These are phyloP conservation scores for Neurospora sublineolata DNA, from an alignment of 495 filamentous ascomycete species.

Conservation along the genomic window DNA sequence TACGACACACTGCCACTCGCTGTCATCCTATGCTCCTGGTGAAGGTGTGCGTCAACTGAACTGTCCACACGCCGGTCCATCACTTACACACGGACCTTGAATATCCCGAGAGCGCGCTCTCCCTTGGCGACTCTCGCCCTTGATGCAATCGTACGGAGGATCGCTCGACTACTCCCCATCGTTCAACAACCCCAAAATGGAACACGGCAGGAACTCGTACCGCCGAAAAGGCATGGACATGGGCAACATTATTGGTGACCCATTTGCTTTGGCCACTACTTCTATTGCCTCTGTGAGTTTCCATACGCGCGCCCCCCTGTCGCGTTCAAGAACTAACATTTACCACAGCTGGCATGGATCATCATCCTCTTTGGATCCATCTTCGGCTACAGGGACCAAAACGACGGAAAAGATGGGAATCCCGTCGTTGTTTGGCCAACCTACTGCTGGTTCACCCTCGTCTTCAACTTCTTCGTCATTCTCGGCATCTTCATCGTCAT, in stretches of 20 bases:
- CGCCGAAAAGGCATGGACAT: constrained; percentile 52
- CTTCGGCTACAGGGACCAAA: constrained; percentile 43
- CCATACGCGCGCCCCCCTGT: neutral
- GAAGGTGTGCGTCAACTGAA: constrained; percentile 15
- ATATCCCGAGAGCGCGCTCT: neutral
- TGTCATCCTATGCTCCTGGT: constrained; percentile 9
- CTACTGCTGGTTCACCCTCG: constrained; percentile 81
- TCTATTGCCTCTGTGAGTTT: constrained; percentile 78
- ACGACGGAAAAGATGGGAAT: neutral
- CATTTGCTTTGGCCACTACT: constrained; percentile 87
- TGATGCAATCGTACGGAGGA: constrained; percentile 58
- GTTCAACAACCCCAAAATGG: constrained; percentile 59
- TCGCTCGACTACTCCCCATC: constrained; percentile 64
- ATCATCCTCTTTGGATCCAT: constrained; percentile 82
- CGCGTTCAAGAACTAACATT: constrained; percentile 12
- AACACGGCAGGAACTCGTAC: constrained; percentile 46
- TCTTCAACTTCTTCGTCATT: constrained; percentile 75
- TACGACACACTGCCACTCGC: neutral
- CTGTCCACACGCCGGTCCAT: constrained; percentile 8
- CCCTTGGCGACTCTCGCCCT: constrained; percentile 18
- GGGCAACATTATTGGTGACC: constrained; percentile 88
- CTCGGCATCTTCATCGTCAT: constrained; percentile 68
- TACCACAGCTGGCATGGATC: constrained; percentile 77
- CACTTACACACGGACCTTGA: constrained; percentile 7
- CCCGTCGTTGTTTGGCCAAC: constrained; percentile 50